Percentiles rank a stretch among this genome's conserved stretches.
Conservation (phyloP, 1,139 yeast species). For the Protomyces lactucae-debilis region DNA sequence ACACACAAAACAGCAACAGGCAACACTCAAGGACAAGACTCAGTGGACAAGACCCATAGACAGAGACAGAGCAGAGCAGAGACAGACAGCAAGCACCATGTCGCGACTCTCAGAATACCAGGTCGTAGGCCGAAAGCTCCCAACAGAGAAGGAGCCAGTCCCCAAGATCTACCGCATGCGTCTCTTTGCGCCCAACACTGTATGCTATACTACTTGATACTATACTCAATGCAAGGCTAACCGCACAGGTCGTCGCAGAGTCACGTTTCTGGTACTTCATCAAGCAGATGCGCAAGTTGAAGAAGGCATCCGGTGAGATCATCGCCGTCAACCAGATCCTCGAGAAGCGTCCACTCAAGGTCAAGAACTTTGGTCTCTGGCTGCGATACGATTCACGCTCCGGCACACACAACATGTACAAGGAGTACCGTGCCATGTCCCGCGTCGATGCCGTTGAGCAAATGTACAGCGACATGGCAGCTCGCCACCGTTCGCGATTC, state of each 20-base stretch:
- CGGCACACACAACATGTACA: conserved; percentile 99
- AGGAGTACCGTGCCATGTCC: conserved; percentile 99
- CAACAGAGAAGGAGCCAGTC: conserved; percentile 97
- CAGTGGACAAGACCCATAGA: neutral
- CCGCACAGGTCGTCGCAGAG: conserved; percentile 88
- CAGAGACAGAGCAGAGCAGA: neutral
- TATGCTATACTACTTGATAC: neutral
- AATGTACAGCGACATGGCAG: conserved; percentile 99
- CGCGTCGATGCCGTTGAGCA: conserved; percentile 99
- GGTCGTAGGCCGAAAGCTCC: conserved; percentile 99
- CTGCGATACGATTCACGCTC: conserved; percentile 99
- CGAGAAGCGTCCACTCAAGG: conserved; percentile 98
- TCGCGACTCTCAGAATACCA: conserved; percentile 64
- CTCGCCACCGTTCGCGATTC: conserved; percentile 99
- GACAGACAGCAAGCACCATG: neutral
- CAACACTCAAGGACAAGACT: neutral
- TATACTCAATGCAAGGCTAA: neutral
- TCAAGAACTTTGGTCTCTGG: conserved; percentile 99
- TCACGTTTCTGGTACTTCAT: conserved; percentile 99
- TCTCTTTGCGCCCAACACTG: conserved; percentile 77
- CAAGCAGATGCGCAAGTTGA: conserved; percentile 98
- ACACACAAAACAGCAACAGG: neutral
- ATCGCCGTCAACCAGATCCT: conserved; percentile 83
- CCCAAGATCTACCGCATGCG: conserved; percentile 99
- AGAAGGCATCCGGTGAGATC: conserved; percentile 99